Evolutionary conservation across 352 stramenopile species (phyloP), one percentile per base, ranked within the genome.

Genomic region (Chrysophaeum taylorii): DNA sequence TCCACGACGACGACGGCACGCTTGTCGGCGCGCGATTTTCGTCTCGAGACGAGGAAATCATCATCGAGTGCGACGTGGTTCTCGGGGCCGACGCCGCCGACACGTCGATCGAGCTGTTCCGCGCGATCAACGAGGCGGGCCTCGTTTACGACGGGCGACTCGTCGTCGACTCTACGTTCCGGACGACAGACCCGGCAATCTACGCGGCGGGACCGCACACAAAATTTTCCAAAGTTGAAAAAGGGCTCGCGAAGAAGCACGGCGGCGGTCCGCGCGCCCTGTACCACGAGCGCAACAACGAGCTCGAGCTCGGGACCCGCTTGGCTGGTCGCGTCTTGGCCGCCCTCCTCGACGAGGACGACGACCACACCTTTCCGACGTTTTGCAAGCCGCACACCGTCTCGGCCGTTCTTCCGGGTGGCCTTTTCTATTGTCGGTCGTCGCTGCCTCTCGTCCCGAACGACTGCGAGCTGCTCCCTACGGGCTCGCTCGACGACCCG

Each of bases 61-160:
- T 36, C 41, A 25, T 90, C 0, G 62, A 72, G 0, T 92, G 87
- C 61, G 71, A 76, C 1, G 84, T 90, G 76, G 53, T 96, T 39
- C 78, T 94, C 37, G 90, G 85, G 73, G 92, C 83, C 48, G 86
- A 89, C 67, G 81, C 89, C 29, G 86, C 85, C 48, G 89, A 94
- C 71, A 82, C 87, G 16, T 87, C 93, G 73, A 80, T 83, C 21
- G 88, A 93, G 75, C 75, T 94, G 0, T 96, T 95, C 72, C 81
- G 81, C 2, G 88, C 88, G 14, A 87, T 93, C 57, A 94, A 94
- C 73, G 86, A 92, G 52, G 88, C 83, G 66, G 90, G 89, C 7
- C 82, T 96, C 37, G 89, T 95, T 27, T 95, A 94, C 74, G 89
- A 96, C 72, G 89, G 89, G 0, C 81, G 87, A 0, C 81, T 96